Conservation (phyloP, 495 filamentous ascomycete species). For the Xeromyces bisporus region DNA sequence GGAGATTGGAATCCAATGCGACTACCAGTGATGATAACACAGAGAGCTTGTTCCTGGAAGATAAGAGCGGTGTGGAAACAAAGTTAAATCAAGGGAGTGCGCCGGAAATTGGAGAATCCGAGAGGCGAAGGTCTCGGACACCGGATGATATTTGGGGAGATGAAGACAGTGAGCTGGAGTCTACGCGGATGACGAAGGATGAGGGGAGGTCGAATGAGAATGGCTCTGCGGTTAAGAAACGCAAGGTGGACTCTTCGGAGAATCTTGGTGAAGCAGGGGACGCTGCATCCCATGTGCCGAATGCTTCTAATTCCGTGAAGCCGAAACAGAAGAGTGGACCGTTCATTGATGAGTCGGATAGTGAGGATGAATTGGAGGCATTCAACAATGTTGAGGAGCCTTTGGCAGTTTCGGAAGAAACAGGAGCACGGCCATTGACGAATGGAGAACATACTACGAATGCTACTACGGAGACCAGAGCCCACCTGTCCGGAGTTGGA, state of each 20-base stretch:
- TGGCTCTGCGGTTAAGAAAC: constrained; percentile 18
- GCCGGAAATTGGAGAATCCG: not conserved
- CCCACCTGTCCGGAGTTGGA: constrained; percentile 15
- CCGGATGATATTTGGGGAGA: constrained; percentile 25
- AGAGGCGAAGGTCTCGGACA: constrained; percentile 10
- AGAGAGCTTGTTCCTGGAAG: constrained; percentile 28
- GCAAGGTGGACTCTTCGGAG: constrained; percentile 20
- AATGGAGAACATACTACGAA: constrained; percentile 2
- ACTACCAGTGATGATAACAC: constrained; percentile 10
- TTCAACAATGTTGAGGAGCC: constrained; percentile 10
- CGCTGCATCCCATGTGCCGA: constrained; percentile 8
- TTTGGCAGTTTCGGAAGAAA: not conserved
- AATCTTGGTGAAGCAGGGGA: not conserved
- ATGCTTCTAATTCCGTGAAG: constrained; percentile 1
- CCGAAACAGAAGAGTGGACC: constrained; percentile 23
- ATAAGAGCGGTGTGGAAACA: constrained; percentile 13
- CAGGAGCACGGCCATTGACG: no score
- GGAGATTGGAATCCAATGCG: constrained; percentile 2
- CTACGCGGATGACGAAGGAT: constrained; percentile 2
- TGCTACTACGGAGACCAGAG: constrained; percentile 18
- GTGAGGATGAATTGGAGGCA: constrained; percentile 34
- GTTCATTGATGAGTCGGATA: constrained; percentile 54
- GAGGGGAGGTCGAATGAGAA: constrained; percentile 16
- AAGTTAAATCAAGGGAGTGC: constrained; percentile 2
- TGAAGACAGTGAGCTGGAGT: constrained; percentile 10